Evolutionary conservation across 2,329 filamentous ascomycete genomes (phyloP).

Genomic region (Fusarium caatingaense): DNA sequence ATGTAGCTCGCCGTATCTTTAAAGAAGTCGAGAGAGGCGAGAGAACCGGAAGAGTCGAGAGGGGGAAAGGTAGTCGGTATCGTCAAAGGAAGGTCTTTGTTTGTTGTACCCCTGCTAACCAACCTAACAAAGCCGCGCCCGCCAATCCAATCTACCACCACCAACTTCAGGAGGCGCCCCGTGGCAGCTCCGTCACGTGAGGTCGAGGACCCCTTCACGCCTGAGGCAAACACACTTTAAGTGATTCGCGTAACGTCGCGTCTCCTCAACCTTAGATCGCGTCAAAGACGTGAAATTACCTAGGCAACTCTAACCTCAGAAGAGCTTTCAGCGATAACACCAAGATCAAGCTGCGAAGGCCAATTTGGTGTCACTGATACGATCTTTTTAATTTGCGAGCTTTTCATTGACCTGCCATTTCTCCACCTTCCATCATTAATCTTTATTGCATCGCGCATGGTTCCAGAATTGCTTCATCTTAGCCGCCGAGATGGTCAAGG

Average conservation of each 20-base stretch:
- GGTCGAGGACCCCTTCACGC: constrained; percentile 25
- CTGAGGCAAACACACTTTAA: constrained; percentile 54
- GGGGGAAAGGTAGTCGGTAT: constrained; percentile 39
- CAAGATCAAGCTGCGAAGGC: constrained; percentile 24
- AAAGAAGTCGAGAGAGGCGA: constrained; percentile 10
- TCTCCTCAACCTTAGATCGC: constrained; percentile 50
- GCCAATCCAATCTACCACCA: constrained; percentile 34
- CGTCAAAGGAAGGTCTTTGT: constrained; percentile 26
- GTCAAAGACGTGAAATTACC: constrained; percentile 53
- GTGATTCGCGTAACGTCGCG: constrained; percentile 54
- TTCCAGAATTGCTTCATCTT: constrained; percentile 36
- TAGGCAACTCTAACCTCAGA: constrained; percentile 44
- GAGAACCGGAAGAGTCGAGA: constrained; percentile 1
- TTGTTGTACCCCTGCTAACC: constrained; percentile 40
- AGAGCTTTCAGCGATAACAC: constrained; percentile 34
- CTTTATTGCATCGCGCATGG: constrained; percentile 28
- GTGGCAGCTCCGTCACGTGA: constrained; percentile 50
- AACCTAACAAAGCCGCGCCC: constrained; percentile 34
- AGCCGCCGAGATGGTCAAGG: constrained; percentile 61
- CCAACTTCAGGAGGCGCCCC: constrained; percentile 44
- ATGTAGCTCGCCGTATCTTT: constrained; percentile 40
- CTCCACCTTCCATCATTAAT: constrained; percentile 1
- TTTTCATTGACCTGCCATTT: not conserved
- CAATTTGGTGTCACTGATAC: constrained; percentile 18
- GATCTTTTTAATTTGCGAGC: constrained; percentile 10